Evolutionary conservation across 495 filamentous ascomycete species (phyloP).

Genomic region (Daldinia bambusicola): DNA sequence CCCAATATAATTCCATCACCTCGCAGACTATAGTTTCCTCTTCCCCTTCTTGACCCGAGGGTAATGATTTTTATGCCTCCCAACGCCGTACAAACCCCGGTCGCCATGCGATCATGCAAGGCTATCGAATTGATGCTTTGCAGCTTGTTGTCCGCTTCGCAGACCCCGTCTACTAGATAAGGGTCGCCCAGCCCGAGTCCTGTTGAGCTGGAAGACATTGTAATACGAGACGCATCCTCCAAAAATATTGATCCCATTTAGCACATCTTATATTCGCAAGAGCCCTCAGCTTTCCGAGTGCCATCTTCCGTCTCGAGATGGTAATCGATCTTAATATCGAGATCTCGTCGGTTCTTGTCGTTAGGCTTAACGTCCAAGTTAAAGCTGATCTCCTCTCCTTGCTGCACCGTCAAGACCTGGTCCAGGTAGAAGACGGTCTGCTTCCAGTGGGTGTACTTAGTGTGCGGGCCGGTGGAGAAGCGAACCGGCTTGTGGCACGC

Average conservation of each 20-base stretch:
- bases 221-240: slow-evolving; percentile 1
- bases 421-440: slow-evolving; percentile 91
- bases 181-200: neutral
- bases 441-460: slow-evolving; percentile 95
- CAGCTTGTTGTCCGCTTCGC: slow-evolving; percentile 10
- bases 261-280: slow-evolving; percentile 91
- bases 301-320: slow-evolving; percentile 77
- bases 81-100: slow-evolving; percentile 33
- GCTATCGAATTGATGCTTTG: slow-evolving; percentile 12
- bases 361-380: slow-evolving; percentile 85
- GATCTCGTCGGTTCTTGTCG: slow-evolving; percentile 90
- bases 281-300: slow-evolving; percentile 72
- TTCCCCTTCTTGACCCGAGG: slow-evolving; percentile 16
- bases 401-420: slow-evolving; percentile 84
- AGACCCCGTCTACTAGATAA: slow-evolving; percentile 6
- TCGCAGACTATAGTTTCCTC: neutral
- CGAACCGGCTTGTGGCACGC: slow-evolving; percentile 88
- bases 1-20: neutral
- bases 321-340: slow-evolving; percentile 91
- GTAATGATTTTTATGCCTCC: slow-evolving; percentile 27
- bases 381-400: slow-evolving; percentile 77
- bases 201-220: slow-evolving; percentile 9
- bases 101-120: slow-evolving; percentile 38
- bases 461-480: slow-evolving; percentile 89
- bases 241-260: slow-evolving; percentile 32